Evolutionary conservation across 768 basidiomycete species (phyloP).

Genomic region (Suillus discolor): DNA sequence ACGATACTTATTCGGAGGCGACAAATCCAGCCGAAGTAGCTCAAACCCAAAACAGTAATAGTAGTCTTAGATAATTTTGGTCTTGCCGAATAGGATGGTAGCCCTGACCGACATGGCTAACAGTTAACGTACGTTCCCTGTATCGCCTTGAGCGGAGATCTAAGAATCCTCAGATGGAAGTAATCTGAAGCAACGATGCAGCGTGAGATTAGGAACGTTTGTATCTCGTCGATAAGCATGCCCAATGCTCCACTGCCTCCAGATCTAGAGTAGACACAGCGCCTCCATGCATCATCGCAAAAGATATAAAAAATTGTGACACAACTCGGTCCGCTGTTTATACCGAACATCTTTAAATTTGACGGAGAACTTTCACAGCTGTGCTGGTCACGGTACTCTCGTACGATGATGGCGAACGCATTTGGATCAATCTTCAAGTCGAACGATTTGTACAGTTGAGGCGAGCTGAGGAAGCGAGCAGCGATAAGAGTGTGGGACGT

Average conservation of each 20-base stretch:
- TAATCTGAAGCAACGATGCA: background rate
- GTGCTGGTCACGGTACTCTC: no score
- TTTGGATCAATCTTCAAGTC: background rate
- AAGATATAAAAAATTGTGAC: background rate
- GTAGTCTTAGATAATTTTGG: background rate
- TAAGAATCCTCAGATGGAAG: background rate
- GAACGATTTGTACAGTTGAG: background rate
- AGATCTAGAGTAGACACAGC: background rate
- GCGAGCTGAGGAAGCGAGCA: constrained; percentile 6
- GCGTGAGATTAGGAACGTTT: constrained; percentile 1
- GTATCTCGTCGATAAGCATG: background rate
- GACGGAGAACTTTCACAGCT: no score
- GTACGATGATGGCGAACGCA: no score
- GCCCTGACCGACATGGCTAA: background rate
- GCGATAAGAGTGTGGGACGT: background rate
- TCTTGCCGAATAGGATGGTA: background rate
- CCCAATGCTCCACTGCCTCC: background rate
- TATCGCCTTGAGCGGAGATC: constrained; percentile 1
- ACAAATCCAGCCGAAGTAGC: background rate
- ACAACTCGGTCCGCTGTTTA: background rate
- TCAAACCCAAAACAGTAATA: background rate
- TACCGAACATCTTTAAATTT: background rate
- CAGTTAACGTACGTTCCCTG: background rate
- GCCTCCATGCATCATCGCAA: background rate
- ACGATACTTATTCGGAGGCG: constrained; percentile 5